These are phyloP conservation scores for Striga asiatica DNA, from an alignment of 257 asterid species.

Conservation along the genomic window DNA sequence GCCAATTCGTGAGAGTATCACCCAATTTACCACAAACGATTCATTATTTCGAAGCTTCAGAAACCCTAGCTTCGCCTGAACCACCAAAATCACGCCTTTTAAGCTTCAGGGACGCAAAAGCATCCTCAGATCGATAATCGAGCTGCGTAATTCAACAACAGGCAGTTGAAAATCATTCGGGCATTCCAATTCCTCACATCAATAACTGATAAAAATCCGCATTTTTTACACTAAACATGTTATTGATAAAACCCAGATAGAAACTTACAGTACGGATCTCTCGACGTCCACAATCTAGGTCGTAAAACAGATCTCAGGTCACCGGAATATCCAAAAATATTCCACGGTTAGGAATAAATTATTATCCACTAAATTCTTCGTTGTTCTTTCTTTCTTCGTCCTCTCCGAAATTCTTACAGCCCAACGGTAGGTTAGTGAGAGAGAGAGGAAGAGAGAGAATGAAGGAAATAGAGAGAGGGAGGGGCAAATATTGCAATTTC, in stretches of 20 bases:
- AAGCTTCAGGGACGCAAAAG: conserved; percentile 13
- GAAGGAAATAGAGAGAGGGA: conserved; percentile 17
- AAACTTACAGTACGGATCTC: conserved; percentile 25
- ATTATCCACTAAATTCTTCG: neutral
- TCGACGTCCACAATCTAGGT: conserved; percentile 1
- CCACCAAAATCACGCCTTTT: conserved; percentile 3
- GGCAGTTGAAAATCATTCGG: conserved; percentile 32
- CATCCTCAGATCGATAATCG: conserved; percentile 32
- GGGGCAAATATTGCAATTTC: conserved; percentile 29
- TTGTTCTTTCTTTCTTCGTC: neutral
- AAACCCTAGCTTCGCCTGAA: conserved; percentile 32
- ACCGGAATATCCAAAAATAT: conserved; percentile 16
- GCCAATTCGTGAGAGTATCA: conserved; percentile 11
- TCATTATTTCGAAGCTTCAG: conserved; percentile 12
- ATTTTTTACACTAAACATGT: neutral
- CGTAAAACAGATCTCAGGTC: conserved; percentile 27
- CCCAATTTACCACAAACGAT: conserved; percentile 19
- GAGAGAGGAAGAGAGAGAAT: conserved; percentile 18
- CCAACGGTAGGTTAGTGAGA: conserved; percentile 23
- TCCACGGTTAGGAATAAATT: neutral
- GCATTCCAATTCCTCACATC: conserved; percentile 16
- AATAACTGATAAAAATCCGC: neutral
- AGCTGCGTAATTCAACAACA: conserved; percentile 16
- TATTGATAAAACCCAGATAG: neutral
- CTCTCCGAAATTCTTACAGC: conserved; percentile 20